These are phyloP conservation scores for Ophiocytium majus DNA, from an alignment of 352 stramenopile genomes.

Conservation along the genomic window DNA sequence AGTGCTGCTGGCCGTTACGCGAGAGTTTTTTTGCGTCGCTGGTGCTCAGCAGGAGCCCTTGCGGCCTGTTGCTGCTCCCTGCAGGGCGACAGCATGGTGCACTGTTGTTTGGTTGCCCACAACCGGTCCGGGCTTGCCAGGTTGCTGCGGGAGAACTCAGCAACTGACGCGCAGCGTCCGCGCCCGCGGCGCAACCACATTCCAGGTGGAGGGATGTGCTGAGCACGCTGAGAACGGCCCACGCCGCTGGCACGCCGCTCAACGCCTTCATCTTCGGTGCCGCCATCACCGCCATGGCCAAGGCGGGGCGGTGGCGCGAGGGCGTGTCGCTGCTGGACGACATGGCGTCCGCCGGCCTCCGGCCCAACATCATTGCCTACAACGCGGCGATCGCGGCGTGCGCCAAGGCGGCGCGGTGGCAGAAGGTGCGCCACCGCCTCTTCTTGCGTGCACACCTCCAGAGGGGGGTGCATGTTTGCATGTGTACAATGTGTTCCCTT, in stretches of 20 bases:
- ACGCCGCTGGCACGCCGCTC: background rate
- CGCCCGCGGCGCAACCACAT: background rate
- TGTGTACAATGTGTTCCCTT: too few species aligned
- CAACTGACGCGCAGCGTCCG: background rate
- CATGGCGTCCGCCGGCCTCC: background rate
- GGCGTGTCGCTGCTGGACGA: conserved; percentile 23
- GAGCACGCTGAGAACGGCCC: background rate
- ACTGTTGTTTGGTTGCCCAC: background rate
- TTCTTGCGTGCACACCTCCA: too few species aligned
- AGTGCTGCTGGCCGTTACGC: too few species aligned
- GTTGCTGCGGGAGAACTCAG: background rate
- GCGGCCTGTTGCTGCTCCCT: background rate
- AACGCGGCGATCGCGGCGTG: conserved; percentile 21
- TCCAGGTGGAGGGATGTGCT: background rate
- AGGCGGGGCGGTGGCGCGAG: conserved; percentile 8
- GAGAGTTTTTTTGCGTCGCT: background rate
- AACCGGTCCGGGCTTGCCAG: background rate
- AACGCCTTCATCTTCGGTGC: conserved; percentile 14
- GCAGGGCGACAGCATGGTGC: background rate
- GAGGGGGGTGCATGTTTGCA: too few species aligned
- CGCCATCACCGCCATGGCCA: conserved; percentile 1
- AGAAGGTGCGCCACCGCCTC: conserved; percentile 22
- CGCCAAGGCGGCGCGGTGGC: conserved; percentile 18
- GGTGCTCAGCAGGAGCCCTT: background rate
- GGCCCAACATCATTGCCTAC: conserved; percentile 7